Evolutionary conservation across 257 asterid species (phyloP).

Genomic region (Capsicum pubescens): DNA sequence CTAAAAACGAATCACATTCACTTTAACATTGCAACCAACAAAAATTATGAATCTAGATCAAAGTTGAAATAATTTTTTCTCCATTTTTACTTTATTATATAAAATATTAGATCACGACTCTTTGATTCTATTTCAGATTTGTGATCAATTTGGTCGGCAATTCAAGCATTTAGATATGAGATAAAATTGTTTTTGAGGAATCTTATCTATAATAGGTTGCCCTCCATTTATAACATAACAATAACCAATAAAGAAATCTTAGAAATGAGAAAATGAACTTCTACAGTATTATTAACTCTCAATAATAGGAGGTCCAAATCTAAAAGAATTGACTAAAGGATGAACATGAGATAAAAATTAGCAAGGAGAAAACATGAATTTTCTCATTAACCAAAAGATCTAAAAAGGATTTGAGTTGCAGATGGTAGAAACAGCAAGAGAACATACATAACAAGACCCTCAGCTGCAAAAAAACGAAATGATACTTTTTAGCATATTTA

Average conservation of each 20-base stretch:
- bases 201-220: neutral
- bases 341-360: neutral
- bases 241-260: neutral
- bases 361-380: constrained; percentile 31
- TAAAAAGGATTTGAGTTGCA: constrained; percentile 23
- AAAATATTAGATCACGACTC: neutral
- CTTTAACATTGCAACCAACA: neutral
- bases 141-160: neutral
- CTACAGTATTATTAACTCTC: neutral
- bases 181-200: neutral
- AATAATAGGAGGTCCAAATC: neutral
- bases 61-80: neutral
- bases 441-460: constrained; percentile 28
- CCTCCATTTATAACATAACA: neutral
- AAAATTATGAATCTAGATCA: neutral
- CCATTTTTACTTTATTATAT: neutral
- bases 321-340: neutral
- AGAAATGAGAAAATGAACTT: neutral
- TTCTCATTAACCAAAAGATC: constrained; percentile 1
- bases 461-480: constrained; percentile 46
- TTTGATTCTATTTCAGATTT: neutral
- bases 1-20: neutral
- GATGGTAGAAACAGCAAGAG: constrained; percentile 46
- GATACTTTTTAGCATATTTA: constrained; percentile 38
- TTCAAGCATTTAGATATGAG: neutral